These are phyloP conservation scores for Trichoderma asperellum DNA, from an alignment of 2,329 filamentous ascomycete species.

Conservation along the genomic window DNA sequence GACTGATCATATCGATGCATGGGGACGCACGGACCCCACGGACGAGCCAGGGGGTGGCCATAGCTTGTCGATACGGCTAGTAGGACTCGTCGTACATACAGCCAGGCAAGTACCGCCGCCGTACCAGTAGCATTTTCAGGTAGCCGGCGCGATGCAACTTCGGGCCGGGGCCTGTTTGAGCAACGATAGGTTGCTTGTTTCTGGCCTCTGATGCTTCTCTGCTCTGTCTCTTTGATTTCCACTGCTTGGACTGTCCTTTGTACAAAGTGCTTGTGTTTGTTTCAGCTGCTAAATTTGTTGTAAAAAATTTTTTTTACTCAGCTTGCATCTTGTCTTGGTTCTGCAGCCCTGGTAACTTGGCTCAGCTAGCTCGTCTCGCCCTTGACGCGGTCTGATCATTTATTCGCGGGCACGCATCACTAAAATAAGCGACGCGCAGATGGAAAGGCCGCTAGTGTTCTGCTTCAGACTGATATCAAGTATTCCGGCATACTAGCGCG, in stretches of 20 bases:
- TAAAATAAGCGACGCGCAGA: conserved; percentile 28
- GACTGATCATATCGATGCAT: conserved; percentile 28
- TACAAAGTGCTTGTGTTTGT: neutral
- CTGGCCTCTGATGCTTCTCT: neutral
- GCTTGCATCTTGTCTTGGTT: neutral
- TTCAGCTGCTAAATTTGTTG: neutral
- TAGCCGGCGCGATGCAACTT: conserved; percentile 6
- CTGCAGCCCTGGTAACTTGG: neutral
- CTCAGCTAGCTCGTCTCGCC: neutral
- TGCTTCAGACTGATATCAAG: conserved; percentile 4
- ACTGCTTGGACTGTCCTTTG: neutral
- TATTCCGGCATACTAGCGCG: conserved; percentile 7
- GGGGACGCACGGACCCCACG: conserved; percentile 20
- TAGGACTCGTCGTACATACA: neutral
- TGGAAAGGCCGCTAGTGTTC: conserved; percentile 12
- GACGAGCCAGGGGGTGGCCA: conserved; percentile 23
- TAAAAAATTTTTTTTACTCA: too few relatives aligned
- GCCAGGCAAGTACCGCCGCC: neutral
- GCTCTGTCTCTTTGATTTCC: neutral
- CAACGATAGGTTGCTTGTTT: neutral
- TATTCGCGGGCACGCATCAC: conserved; percentile 12
- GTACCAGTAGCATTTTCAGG: neutral
- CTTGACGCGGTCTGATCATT: conserved; percentile 14
- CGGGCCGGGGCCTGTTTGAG: neutral
- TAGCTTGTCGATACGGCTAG: conserved; percentile 8